Conservation (phyloP, 2,329 filamentous ascomycete species). For the Fusarium temperatum region DNA sequence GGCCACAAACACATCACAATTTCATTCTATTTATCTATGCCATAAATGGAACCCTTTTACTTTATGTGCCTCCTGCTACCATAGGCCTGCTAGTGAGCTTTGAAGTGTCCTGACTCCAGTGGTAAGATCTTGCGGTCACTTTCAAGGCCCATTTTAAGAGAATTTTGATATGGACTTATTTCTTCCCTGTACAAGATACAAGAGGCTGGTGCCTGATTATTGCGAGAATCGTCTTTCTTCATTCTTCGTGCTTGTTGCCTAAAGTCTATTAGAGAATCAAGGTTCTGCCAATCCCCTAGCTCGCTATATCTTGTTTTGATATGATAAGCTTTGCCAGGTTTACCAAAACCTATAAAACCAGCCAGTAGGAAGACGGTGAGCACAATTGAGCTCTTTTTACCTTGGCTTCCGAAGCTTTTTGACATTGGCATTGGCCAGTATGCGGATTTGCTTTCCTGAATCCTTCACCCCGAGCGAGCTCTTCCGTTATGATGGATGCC, state of each 20-base stretch:
- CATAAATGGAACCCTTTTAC: rapidly evolving
- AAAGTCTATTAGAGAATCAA: neutral
- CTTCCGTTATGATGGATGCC: neutral
- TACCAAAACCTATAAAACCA: neutral
- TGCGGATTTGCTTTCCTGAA: neutral
- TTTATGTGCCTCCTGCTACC: rapidly evolving
- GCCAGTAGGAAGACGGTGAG: neutral
- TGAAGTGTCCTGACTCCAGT: neutral
- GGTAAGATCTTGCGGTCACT: neutral
- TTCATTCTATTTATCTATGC: rapidly evolving
- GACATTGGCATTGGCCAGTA: neutral
- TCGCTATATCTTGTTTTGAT: neutral
- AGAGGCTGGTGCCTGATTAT: rapidly evolving
- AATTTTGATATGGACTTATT: neutral
- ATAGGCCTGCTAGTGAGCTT: neutral
- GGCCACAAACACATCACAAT: neutral
- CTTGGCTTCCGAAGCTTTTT: neutral
- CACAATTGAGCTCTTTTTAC: rapidly evolving
- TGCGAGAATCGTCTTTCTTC: rapidly evolving
- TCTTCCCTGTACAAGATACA: neutral
- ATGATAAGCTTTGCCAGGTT: neutral
- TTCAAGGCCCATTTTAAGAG: rapidly evolving
- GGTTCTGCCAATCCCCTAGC: neutral
- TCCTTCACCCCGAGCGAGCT: neutral
- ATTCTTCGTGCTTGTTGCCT: neutral